Conservation (phyloP, 305 asterid genomes). For the Fraxinus albicans region DNA sequence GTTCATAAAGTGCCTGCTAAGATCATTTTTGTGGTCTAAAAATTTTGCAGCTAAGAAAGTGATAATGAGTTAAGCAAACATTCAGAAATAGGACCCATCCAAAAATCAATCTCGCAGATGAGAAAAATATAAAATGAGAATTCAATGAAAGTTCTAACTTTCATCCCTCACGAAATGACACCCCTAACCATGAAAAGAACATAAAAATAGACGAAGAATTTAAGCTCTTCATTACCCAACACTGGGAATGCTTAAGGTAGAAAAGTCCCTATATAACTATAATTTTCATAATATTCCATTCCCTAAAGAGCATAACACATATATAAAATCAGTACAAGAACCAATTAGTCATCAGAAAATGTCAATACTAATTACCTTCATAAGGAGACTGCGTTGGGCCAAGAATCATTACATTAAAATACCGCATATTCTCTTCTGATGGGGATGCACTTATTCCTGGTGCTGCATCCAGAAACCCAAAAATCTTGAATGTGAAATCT, state of each 20-base stretch:
- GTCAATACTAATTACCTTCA: slow-evolving; percentile 59
- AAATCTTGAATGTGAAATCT: slow-evolving; percentile 4
- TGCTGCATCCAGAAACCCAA: slow-evolving; percentile 50
- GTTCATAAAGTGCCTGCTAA: not conserved
- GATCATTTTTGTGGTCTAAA: not conserved
- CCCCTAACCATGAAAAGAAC: not conserved
- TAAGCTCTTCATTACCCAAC: not conserved
- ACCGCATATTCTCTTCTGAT: slow-evolving; percentile 96
- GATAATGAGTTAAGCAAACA: not conserved
- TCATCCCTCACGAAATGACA: not conserved
- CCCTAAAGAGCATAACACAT: slow-evolving; percentile 12
- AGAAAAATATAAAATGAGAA: not conserved
- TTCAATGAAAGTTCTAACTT: not conserved
- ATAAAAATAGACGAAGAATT: not conserved
- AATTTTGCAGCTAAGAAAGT: not conserved
- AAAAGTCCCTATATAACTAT: not conserved
- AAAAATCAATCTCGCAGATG: not conserved
- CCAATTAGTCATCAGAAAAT: not conserved
- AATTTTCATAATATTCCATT: slow-evolving; percentile 2
- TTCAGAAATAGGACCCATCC: not conserved
- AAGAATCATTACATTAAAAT: slow-evolving; percentile 96
- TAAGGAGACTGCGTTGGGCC: slow-evolving; percentile 98
- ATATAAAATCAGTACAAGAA: not conserved
- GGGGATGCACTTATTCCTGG: slow-evolving; percentile 99
- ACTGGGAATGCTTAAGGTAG: slow-evolving; percentile 1